These are phyloP conservation scores for Blastobotrys arbuscula DNA, from an alignment of 1,139 yeast genomes.

Conservation along the genomic window DNA sequence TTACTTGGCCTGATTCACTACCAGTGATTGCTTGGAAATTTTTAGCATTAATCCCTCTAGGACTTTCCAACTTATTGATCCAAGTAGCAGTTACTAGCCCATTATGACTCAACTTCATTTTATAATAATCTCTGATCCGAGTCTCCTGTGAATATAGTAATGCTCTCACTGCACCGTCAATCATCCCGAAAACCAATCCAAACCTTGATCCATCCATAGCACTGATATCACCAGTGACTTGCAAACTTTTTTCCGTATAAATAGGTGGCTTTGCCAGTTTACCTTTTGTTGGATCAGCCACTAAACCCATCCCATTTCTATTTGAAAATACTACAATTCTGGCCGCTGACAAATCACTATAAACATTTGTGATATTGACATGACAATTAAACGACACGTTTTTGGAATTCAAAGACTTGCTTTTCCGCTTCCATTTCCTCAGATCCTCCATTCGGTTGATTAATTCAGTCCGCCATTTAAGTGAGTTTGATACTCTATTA, in stretches of 20 bases:
- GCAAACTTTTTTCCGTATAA: conserved; percentile 24
- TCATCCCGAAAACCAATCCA: conserved; percentile 31
- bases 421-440: conserved; percentile 30
- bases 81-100: conserved; percentile 29
- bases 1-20: conserved; percentile 27
- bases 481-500: conserved; percentile 27
- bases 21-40: conserved; percentile 25
- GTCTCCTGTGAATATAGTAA: conserved; percentile 29
- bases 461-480: conserved; percentile 32
- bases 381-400: conserved; percentile 30
- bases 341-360: conserved; percentile 28
- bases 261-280: conserved; percentile 29
- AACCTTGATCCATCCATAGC: conserved; percentile 31
- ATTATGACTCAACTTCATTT: conserved; percentile 23
- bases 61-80: conserved; percentile 29
- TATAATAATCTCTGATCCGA: conserved; percentile 27
- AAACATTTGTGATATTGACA: conserved; percentile 25
- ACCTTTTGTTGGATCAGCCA: conserved; percentile 34
- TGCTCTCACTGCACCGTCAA: conserved; percentile 27
- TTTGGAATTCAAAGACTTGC: conserved; percentile 28
- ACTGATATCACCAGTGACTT: conserved; percentile 19
- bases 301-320: conserved; percentile 26
- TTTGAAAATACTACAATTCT: conserved; percentile 28
- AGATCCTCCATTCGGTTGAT: conserved; percentile 27
- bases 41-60: conserved; percentile 12